phyloP scores from a whole-genome alignment of 1,139 yeast species.

The Protomyces gravidus region DNA sequence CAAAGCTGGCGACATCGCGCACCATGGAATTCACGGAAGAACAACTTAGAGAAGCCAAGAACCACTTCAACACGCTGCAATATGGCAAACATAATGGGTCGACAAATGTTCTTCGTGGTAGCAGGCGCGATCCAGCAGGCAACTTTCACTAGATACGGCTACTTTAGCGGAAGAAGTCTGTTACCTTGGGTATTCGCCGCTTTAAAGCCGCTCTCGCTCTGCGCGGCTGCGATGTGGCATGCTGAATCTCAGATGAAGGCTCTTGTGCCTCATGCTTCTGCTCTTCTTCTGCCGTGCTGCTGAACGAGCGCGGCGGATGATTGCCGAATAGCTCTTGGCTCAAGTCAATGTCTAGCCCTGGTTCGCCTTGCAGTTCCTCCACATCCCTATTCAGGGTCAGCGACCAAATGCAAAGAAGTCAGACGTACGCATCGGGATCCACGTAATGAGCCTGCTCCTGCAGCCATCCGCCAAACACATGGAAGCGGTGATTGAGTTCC shows the following conservation, averaged over 20 bases:
- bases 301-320: slow-evolving; percentile 11
- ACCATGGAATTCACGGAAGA: slow-evolving; percentile 29
- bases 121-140: slow-evolving; percentile 29
- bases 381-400: slow-evolving; percentile 1
- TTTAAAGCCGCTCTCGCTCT: slow-evolving; percentile 11
- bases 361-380: neutral
- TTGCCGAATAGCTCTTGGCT: slow-evolving; percentile 1
- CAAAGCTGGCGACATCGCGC: slow-evolving; percentile 42
- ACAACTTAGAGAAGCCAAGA: slow-evolving; percentile 41
- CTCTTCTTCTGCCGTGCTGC: neutral
- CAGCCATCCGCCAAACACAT: slow-evolving; percentile 28
- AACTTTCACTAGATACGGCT: slow-evolving; percentile 12
- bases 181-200: slow-evolving; percentile 13
- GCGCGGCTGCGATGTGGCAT: slow-evolving; percentile 9
- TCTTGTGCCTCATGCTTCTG: neutral
- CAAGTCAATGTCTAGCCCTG: slow-evolving; percentile 6
- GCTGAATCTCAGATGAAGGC: neutral
- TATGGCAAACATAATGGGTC: slow-evolving; percentile 44
- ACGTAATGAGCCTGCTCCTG: slow-evolving; percentile 9
- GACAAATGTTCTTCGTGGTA: slow-evolving; percentile 8
- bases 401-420: neutral
- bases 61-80: slow-evolving; percentile 55
- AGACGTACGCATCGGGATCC: slow-evolving; percentile 22
- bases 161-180: slow-evolving; percentile 14
- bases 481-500: slow-evolving; percentile 60